These are phyloP conservation scores for Poa pratensis DNA, from an alignment of 176 grass and related monocot genomes.

Conservation along the genomic window DNA sequence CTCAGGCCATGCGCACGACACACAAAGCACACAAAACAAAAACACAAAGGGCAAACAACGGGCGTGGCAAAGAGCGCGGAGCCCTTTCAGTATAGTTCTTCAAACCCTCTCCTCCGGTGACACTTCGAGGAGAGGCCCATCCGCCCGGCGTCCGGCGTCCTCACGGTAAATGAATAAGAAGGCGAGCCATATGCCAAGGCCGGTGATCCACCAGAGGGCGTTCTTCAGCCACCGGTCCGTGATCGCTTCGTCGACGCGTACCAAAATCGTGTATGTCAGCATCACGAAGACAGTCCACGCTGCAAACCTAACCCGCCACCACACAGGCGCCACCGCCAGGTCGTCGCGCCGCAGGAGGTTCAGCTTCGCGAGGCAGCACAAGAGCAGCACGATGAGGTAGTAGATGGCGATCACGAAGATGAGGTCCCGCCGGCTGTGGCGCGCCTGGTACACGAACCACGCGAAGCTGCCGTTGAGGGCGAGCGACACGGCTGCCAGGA, in stretches of 20 bases:
- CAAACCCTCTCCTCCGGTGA: too few relatives aligned
- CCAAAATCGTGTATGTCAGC: constrained; percentile 1
- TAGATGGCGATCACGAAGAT: neutral
- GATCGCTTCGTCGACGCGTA: neutral
- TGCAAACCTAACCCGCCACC: too few relatives aligned
- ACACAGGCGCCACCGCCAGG: neutral
- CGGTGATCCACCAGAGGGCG: neutral
- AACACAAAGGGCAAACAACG: too few relatives aligned
- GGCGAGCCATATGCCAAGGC: neutral
- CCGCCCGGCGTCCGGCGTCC: too few relatives aligned
- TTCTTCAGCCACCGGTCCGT: constrained; percentile 26
- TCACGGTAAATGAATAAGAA: neutral
- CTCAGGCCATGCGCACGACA: too few relatives aligned
- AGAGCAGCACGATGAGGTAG: neutral
- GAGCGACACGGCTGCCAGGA: neutral
- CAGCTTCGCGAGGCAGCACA: constrained; percentile 11
- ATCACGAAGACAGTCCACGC: neutral
- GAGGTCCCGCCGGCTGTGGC: constrained; percentile 22
- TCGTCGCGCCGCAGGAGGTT: neutral
- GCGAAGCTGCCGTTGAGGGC: constrained; percentile 16
- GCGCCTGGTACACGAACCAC: constrained; percentile 2
- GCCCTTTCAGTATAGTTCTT: too few relatives aligned
- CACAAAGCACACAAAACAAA: too few relatives aligned
- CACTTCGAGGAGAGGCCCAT: too few relatives aligned
- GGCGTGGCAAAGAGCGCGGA: too few relatives aligned